Conservation (phyloP, 1,139 yeast genomes). For the Neolecta irregularis region DNA sequence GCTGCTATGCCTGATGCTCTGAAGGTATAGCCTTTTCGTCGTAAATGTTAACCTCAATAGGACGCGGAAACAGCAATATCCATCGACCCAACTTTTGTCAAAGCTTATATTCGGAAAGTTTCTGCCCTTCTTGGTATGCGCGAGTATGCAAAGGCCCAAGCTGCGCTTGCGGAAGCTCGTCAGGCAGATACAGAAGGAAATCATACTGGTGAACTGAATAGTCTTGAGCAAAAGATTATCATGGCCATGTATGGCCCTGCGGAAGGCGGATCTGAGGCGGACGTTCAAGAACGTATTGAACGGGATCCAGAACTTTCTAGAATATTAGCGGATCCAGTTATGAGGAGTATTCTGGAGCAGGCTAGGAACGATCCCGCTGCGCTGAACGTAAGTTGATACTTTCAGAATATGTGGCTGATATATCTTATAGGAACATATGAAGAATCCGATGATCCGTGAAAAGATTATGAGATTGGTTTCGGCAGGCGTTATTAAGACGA, state of each 20-base stretch:
- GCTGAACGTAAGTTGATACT: too few relatives aligned
- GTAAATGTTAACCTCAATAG: conserved; percentile 4
- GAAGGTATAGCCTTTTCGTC: conserved; percentile 19
- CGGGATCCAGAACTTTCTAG: conserved; percentile 84
- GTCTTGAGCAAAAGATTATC: conserved; percentile 61
- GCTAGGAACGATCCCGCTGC: conserved; percentile 96
- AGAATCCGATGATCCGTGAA: conserved; percentile 79
- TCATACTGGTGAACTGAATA: conserved; percentile 63
- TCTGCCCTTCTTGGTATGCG: conserved; percentile 84
- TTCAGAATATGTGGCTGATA: too few relatives aligned
- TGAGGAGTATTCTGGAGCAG: conserved; percentile 89
- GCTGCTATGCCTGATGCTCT: conserved; percentile 97
- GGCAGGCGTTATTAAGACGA: conserved; percentile 92
- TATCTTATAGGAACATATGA: conserved; percentile 98
- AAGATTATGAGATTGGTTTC: conserved; percentile 85
- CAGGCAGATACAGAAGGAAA: conserved; percentile 48
- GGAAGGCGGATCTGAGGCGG: conserved; percentile 89
- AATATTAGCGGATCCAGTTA: conserved; percentile 88
- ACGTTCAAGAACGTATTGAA: conserved; percentile 78
- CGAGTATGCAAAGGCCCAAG: conserved; percentile 69
- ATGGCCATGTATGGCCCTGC: conserved; percentile 62
- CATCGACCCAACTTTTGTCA: conserved; percentile 72
- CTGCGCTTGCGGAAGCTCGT: conserved; percentile 68
- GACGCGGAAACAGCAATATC: conserved; percentile 86
- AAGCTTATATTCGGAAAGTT: conserved; percentile 96